Conservation (phyloP, 2,329 filamentous ascomycete species). For the Cladophialophora bantiana region DNA sequence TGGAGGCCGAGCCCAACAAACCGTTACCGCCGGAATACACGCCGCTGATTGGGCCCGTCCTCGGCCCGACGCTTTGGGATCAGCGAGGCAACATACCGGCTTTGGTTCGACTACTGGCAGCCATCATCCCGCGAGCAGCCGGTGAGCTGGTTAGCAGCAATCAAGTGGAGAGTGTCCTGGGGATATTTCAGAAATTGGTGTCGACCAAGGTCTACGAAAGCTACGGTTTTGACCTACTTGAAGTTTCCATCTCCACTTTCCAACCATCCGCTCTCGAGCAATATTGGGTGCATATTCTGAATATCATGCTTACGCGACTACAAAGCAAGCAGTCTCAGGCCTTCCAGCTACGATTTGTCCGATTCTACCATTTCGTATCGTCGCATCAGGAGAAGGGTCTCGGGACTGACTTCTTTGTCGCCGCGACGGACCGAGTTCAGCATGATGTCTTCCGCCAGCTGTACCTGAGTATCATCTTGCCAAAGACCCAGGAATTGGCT, state of each 20-base stretch:
- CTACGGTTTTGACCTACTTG: slow-evolving; percentile 88
- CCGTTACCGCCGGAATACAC: slow-evolving; percentile 82
- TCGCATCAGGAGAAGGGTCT: slow-evolving; percentile 80
- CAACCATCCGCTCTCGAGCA: slow-evolving; percentile 71
- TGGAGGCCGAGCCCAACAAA: slow-evolving; percentile 84
- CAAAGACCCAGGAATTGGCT: slow-evolving; percentile 85
- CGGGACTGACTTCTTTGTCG: slow-evolving; percentile 90
- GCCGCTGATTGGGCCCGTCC: slow-evolving; percentile 75
- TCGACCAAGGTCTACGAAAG: slow-evolving; percentile 82
- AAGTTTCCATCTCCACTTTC: slow-evolving; percentile 76
- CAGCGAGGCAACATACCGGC: slow-evolving; percentile 92
- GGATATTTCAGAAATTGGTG: slow-evolving; percentile 92
- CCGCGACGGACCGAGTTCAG: slow-evolving; percentile 81
- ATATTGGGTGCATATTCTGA: slow-evolving; percentile 81
- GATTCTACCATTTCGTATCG: slow-evolving; percentile 92
- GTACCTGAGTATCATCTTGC: slow-evolving; percentile 85
- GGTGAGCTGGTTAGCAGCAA: slow-evolving; percentile 76
- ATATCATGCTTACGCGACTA: slow-evolving; percentile 77
- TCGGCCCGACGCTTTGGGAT: slow-evolving; percentile 87
- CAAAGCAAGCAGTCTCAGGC: slow-evolving; percentile 79
- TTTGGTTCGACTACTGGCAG: slow-evolving; percentile 80
- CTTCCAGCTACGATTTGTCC: slow-evolving; percentile 84
- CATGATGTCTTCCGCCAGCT: slow-evolving; percentile 59
- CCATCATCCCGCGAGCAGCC: slow-evolving; percentile 80
- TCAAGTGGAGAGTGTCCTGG: slow-evolving; percentile 86